Evolutionary conservation across 1,139 yeast species (phyloP), one percentile per base, ranked within the genome.

Genomic region (Meyerozyma smithsonii): DNA sequence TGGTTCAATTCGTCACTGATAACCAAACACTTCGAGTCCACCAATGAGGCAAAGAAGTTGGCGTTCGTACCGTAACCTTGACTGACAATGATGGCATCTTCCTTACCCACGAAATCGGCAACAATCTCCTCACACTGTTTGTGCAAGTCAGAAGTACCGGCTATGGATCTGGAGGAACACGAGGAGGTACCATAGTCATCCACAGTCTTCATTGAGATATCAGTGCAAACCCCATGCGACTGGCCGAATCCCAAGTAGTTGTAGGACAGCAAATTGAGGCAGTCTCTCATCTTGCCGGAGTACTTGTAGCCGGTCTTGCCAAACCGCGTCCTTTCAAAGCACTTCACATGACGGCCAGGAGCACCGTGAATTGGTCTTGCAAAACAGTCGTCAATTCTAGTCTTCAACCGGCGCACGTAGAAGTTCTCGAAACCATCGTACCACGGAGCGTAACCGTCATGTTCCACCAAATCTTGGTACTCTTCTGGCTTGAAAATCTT

Each of bases 51-150:
- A 58, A 94, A 92, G 42, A 92, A 69, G 53, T 84, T 83, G n/a
- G 96, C 96, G 59, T 92, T 92, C 10, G 98, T 92, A 51, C 96
- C 95, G 59, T 89, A 92, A 42, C 99, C 99, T 84, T 89, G 94
- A 38, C 95, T 83, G 48, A 87, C 87, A 35, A 92, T 66, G 53
- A 89, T 68, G 4, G 96, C 79, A 50, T 87, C 95, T 49, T 90
- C 96, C 62, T 88, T 88, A 32, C 97, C 97, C 25, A 92, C 81
- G 59, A 90, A 92, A 34, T 80, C 74, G 25, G 99, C 96, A 47
- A 89, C 74, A 24, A 84, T 74, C 43, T 61, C 61, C 66, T 92
- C 98, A 45, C 96, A 83, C 46, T 79, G 74, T 32, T 65, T 51
- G 56, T 87, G 96, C 50, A 88, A 68, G 50, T 83, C 88, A 18